Evolutionary conservation across 495 filamentous ascomycete genomes (phyloP), one percentile per base, ranked within the genome.

Genomic region (Hypoxylon fuscum): DNA sequence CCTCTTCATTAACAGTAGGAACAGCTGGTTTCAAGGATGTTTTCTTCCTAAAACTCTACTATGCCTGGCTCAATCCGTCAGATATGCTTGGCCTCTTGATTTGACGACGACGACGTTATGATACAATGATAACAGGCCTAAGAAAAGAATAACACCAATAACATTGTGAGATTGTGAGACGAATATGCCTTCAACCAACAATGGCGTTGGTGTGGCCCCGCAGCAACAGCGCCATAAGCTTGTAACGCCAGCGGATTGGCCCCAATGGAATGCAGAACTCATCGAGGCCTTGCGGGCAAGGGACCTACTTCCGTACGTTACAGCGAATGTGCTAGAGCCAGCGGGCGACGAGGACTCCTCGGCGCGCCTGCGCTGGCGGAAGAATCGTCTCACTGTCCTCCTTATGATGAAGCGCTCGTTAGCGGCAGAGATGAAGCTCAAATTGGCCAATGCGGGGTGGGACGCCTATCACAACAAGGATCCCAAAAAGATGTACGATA

Each of bases 401-500:
- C 41, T 53, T 14, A 57, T 61, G 56, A 61, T 66, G 46, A 61
- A 57, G 27, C 46, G 46, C 15, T 66, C 56, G 2, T 25, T 66
- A 6, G 52, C 63, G 25, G 23, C 35, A 22, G 52, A 44, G 9
- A 66, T 66, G 57, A 61, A 53, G 32, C 38, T 10, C 22, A 57
- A 44, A 21, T 29, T 66, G 5, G 17, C 35, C 15, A 11, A 34
- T 12, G 40, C 56, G n/a, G 63, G 57, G 2, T 61, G 63, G 45
- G 46, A 53, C 21, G 34, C 32, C 17, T n/a, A 11, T 3, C 38
- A 43, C 12, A 52, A 44, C 8, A 56, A 40, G 21, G 59, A 68
- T 10, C 64, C 64, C 5, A 68, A 59, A 37, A 59, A 51, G 58
- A 27, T 63, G 64, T 68, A 68, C 15, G 64, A 68, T 43, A 32